A percentile compares a stretch with the other conserved stretches of the same genome.
Evolutionary conservation across 345 rosid species (phyloP).

Genomic region (Schrenkiella parvula): DNA sequence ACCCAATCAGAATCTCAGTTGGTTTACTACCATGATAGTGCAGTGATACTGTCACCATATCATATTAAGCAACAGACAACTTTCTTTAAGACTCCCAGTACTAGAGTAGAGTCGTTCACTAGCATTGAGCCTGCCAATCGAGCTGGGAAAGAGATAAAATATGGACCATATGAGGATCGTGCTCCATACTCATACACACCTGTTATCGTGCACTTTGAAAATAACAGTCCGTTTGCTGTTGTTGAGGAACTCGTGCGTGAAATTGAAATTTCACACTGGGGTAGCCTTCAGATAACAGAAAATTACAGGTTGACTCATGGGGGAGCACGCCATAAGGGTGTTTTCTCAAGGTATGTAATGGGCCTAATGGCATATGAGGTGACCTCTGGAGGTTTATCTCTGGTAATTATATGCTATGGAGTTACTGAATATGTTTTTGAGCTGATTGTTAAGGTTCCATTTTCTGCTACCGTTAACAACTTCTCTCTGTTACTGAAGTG

Average conservation of each 20-base stretch:
- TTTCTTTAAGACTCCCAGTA: slow-evolving; percentile 74
- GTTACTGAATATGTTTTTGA: neutral
- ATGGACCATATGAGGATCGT: slow-evolving; percentile 86
- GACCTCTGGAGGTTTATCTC: neutral
- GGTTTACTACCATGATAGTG: slow-evolving; percentile 81
- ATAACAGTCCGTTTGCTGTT: slow-evolving; percentile 92
- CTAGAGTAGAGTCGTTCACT: slow-evolving; percentile 85
- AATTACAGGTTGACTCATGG: slow-evolving; percentile 79
- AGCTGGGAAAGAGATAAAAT: slow-evolving; percentile 71
- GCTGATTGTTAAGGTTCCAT: neutral
- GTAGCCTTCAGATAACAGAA: slow-evolving; percentile 87
- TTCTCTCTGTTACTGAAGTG: neutral
- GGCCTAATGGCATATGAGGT: neutral
- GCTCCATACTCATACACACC: slow-evolving; percentile 75
- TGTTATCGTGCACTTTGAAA: slow-evolving; percentile 77
- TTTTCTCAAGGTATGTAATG: slow-evolving; percentile 73
- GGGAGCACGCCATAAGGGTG: slow-evolving; percentile 95
- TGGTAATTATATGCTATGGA: neutral
- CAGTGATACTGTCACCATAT: slow-evolving; percentile 73
- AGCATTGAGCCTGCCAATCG: slow-evolving; percentile 73
- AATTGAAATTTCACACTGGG: slow-evolving; percentile 98
- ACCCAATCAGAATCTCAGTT: slow-evolving; percentile 91
- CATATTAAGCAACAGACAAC: slow-evolving; percentile 71
- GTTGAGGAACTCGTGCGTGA: slow-evolving; percentile 97
- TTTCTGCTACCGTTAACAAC: neutral